Evolutionary conservation across 495 filamentous ascomycete genomes (phyloP).

Genomic region (Neurospora sp.): DNA sequence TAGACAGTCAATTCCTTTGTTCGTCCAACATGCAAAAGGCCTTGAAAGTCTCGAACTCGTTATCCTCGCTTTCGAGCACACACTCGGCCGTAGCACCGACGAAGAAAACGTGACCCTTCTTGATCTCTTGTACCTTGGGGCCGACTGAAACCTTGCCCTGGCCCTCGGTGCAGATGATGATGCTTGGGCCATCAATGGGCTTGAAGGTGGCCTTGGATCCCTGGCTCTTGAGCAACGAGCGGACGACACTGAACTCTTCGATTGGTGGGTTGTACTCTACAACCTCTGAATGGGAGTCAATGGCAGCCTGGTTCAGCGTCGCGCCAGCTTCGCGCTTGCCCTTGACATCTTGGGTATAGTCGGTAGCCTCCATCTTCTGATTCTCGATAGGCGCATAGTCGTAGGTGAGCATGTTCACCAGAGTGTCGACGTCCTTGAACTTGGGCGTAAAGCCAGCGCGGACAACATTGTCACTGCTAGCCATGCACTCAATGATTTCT

Average conservation of each 20-base stretch:
- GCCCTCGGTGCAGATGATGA: constrained; percentile 81
- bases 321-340: constrained; percentile 45
- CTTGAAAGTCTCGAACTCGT: constrained; percentile 79
- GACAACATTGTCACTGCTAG: constrained; percentile 92
- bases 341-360: constrained; percentile 39
- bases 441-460: constrained; percentile 96
- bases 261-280: constrained; percentile 90
- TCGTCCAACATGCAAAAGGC: constrained; percentile 81
- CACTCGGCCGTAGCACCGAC: constrained; percentile 85
- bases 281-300: constrained; percentile 58
- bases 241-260: constrained; percentile 89
- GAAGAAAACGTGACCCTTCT: constrained; percentile 76
- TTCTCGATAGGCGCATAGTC: constrained; percentile 83
- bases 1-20: constrained; percentile 9
- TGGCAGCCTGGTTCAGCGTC: constrained; percentile 66
- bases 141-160: constrained; percentile 77
- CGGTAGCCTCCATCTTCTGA: constrained; percentile 79
- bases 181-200: constrained; percentile 75
- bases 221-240: constrained; percentile 58
- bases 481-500: constrained; percentile 99
- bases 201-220: constrained; percentile 81
- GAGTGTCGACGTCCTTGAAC: constrained; percentile 88
- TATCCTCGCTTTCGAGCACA: constrained; percentile 58
- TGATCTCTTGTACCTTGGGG: constrained; percentile 53
- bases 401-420: constrained; percentile 92